Percentiles rank a stretch among this genome's conserved stretches.
These are phyloP conservation scores for Fusarium pseudocircinatum DNA, from an alignment of 2,329 filamentous ascomycete genomes.

Conservation along the genomic window DNA sequence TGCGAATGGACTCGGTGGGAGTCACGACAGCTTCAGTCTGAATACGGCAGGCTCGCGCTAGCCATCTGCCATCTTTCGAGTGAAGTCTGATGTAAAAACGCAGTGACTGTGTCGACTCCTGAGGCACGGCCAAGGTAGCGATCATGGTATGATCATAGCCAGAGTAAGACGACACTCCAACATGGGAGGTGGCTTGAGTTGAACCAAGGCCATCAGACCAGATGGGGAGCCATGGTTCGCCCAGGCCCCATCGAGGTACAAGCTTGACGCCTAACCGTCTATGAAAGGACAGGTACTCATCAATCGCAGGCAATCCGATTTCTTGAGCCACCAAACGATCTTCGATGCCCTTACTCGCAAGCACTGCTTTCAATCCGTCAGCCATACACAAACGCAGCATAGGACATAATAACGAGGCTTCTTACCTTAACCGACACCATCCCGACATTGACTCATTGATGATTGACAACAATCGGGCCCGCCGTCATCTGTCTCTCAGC, in stretches of 20 bases:
- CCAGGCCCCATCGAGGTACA: constrained; percentile 3
- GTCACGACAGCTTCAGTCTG: not conserved
- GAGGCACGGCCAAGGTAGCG: not conserved
- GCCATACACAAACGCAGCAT: constrained; percentile 30
- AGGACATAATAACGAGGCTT: not conserved
- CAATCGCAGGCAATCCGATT: not conserved
- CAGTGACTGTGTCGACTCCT: not conserved
- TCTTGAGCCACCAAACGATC: not conserved
- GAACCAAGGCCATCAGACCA: not conserved
- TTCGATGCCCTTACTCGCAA: not conserved
- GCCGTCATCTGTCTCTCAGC: constrained; percentile 8
- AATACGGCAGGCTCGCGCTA: not conserved
- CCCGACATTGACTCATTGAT: not conserved
- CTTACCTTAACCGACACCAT: constrained; percentile 10
- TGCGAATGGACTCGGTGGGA: not conserved
- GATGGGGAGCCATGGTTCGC: not conserved
- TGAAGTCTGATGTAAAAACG: too few relatives aligned
- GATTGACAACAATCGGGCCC: not conserved
- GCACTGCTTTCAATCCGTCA: constrained; percentile 24
- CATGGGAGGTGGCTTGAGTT: not conserved
- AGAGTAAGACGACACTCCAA: not conserved
- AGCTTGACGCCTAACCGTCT: not conserved
- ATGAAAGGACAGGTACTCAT: constrained; percentile 7
- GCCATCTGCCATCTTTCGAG: accelerated
- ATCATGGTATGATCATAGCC: not conserved